Evolutionary conservation across 2,329 filamentous ascomycete species (phyloP).

Genomic region (Paracamarosporium sp.): DNA sequence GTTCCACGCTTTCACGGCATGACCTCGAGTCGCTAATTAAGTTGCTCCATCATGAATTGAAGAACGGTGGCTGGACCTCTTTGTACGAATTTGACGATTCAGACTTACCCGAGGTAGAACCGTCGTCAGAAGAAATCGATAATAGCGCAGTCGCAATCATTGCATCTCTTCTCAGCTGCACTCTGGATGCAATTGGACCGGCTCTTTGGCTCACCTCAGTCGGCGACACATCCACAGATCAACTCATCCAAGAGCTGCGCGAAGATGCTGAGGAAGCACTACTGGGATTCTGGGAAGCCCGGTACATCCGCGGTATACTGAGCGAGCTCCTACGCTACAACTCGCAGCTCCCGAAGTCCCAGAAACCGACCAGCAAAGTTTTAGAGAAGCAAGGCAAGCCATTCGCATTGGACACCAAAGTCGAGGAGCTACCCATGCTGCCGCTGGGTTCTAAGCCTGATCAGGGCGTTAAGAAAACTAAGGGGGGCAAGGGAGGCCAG

Average conservation of each 20-base stretch:
- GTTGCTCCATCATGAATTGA: conserved; percentile 74
- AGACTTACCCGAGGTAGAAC: conserved; percentile 30
- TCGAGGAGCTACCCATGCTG: conserved; percentile 60
- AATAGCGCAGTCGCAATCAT: conserved; percentile 75
- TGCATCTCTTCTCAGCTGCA: conserved; percentile 73
- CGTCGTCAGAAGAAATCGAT: conserved; percentile 61
- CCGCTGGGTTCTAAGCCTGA: conserved; percentile 75
- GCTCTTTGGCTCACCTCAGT: conserved; percentile 69
- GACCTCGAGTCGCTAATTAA: conserved; percentile 76
- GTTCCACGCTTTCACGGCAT: conserved; percentile 67
- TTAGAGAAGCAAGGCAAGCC: conserved; percentile 55
- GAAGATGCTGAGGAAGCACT: conserved; percentile 74
- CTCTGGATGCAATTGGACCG: conserved; percentile 76
- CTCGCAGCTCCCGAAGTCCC: conserved; percentile 33
- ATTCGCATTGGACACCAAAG: conserved; percentile 50
- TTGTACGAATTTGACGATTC: conserved; percentile 69
- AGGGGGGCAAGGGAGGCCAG: conserved; percentile 74
- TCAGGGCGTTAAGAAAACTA: conserved; percentile 52
- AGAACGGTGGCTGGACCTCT: conserved; percentile 77
- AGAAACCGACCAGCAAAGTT: conserved; percentile 38
- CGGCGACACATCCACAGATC: conserved; percentile 60
- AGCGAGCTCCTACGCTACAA: conserved; percentile 70
- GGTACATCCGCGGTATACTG: conserved; percentile 69
- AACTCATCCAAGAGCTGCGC: conserved; percentile 70
- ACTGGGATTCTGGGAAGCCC: conserved; percentile 74